Evolutionary conservation across 2,329 filamentous ascomycete species (phyloP).

Genomic region (Fusarium denticulatum): DNA sequence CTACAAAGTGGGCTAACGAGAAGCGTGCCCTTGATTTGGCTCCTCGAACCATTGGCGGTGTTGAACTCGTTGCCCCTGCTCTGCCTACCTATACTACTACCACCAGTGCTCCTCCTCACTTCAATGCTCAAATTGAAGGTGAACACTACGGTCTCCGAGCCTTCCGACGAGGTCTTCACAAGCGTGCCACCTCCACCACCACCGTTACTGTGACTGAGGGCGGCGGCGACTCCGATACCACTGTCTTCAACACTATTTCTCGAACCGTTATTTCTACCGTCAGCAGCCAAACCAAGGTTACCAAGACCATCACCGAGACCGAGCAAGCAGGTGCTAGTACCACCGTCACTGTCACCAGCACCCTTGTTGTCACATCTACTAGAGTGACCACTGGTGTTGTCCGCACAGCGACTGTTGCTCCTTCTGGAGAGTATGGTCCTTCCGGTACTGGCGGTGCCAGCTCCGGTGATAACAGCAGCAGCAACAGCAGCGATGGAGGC

Average conservation of each 20-base stretch:
- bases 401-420: constrained; percentile 41
- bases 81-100: constrained; percentile 33
- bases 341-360: constrained; percentile 52
- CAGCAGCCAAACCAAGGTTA: constrained; percentile 43
- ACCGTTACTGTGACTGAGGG: constrained; percentile 47
- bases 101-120: constrained; percentile 26
- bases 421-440: constrained; percentile 40
- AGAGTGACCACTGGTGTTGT: constrained; percentile 46
- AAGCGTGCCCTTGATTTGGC: constrained; percentile 48
- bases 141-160: constrained; percentile 31
- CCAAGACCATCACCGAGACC: constrained; percentile 48
- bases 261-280: constrained; percentile 47
- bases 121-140: constrained; percentile 9
- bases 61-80: constrained; percentile 25
- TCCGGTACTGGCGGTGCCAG: constrained; percentile 22
- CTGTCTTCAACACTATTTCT: constrained; percentile 45
- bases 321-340: constrained; percentile 49
- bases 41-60: constrained; percentile 39
- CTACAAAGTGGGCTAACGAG: constrained; percentile 47
- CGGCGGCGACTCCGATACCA: constrained; percentile 32
- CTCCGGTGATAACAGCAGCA: constrained; percentile 20
- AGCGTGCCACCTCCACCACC: constrained; percentile 49
- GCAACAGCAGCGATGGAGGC: constrained; percentile 38
- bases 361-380: constrained; percentile 49
- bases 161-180: constrained; percentile 42